Percentiles rank a stretch among this genome's conserved stretches.
These are phyloP conservation scores for Phymatotrichopsis omnivora DNA, from an alignment of 2,329 filamentous ascomycete species.

Conservation along the genomic window DNA sequence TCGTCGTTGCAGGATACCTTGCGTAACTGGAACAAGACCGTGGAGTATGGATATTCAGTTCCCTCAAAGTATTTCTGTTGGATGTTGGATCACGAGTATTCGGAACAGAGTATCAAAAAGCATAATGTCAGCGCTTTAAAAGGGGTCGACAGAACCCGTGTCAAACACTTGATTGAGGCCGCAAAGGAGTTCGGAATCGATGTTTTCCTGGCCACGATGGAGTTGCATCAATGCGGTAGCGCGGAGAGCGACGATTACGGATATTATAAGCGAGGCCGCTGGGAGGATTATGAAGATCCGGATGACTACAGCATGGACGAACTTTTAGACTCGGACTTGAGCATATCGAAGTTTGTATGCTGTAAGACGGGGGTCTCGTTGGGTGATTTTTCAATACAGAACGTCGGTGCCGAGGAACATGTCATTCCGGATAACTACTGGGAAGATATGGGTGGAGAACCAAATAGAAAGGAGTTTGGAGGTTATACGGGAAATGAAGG, in stretches of 20 bases:
- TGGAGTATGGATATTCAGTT: not conserved
- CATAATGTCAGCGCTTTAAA: constrained; percentile 6
- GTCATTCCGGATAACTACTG: constrained; percentile 9
- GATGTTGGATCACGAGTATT: constrained; percentile 11
- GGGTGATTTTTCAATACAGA: constrained; percentile 2
- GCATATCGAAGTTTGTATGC: constrained; percentile 9
- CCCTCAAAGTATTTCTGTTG: no score
- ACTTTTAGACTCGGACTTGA: not conserved
- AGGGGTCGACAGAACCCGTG: constrained; percentile 3
- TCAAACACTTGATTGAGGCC: constrained; percentile 2
- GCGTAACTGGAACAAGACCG: constrained; percentile 1
- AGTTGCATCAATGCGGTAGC: constrained; percentile 7
- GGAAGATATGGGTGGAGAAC: constrained; percentile 6
- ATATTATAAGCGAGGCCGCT: no score
- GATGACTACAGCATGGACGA: constrained; percentile 10
- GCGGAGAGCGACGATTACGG: not conserved
- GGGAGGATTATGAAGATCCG: constrained; percentile 2
- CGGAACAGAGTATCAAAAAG: constrained; percentile 1
- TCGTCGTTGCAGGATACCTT: not conserved
- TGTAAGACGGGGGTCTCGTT: constrained; percentile 7
- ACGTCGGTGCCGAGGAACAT: not conserved
- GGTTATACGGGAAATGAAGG: constrained; percentile 7
- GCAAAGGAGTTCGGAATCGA: constrained; percentile 10
- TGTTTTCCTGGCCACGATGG: constrained; percentile 9
- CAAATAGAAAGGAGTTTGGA: constrained; percentile 2